Base-by-base conservation (phyloP, 2,329 filamentous ascomycete genomes). In the Sporothrix pallida region DNA sequence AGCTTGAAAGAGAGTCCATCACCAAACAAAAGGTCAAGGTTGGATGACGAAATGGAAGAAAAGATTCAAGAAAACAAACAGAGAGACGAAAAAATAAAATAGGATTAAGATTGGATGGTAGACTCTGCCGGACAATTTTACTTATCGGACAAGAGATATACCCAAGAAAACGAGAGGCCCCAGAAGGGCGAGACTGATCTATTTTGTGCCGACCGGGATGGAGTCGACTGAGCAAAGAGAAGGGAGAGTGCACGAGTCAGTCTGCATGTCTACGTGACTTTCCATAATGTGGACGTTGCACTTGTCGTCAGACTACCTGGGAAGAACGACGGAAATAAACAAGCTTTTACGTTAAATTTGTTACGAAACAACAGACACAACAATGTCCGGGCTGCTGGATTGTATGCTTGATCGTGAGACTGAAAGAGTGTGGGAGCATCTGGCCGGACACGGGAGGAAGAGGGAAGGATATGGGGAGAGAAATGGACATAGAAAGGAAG, bases 371-470 rank as follows among this genome's bases (percentile, higher is more conserved):
- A 9, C n/a, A 23, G 31, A 37, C 31, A 37, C 31, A 37, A 37
- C 31, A 37, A 37, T 8, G n/a, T 13, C 56, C 56, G 56, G 56
- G 56, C 9, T 31, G 56, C 23, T 58, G 56, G 10, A 58, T 31
- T 10, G 12, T 2, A 31, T 10, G 23, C 31, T 17, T 58, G 10
- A 31, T 58, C 56, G 56, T 31, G 23, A 54, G 52, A 54, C n/a
- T 54, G 7, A 15, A 20, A 54, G 20, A 4, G 10, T 31, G 23
- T 31, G 12, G 6, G 10, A 58, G 23, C 56, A 31, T 31, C 12
- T 31, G 23, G 23, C 23, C 56, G 56, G 56, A 63, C 58, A 63
- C 58, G 58, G 58, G 37, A 63, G 7, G 58, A 63, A 44, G 58
- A 42, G 23, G 23, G 3, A 26, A 1, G 23, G 1, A 26, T 3